Evolutionary conservation across 139 green algal species (phyloP).

Genomic region (Eudorina sp.): DNA sequence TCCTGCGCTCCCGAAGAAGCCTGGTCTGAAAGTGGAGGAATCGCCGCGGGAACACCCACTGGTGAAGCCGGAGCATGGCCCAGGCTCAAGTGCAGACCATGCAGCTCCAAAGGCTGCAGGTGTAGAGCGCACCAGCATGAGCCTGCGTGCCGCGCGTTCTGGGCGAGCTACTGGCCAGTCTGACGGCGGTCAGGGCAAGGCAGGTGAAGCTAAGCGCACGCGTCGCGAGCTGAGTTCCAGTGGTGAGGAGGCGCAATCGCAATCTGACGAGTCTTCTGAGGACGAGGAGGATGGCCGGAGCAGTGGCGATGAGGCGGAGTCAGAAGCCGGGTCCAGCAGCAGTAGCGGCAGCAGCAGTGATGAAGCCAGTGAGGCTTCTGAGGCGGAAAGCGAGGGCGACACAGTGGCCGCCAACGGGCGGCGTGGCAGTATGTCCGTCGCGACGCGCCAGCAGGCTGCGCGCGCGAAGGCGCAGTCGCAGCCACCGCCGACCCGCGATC

Average conservation of each 20-base stretch:
- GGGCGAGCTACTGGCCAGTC: background rate
- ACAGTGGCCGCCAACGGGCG: background rate
- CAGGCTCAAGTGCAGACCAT: background rate
- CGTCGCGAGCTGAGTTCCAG: background rate
- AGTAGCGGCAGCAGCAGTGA: background rate
- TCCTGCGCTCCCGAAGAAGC: conserved; percentile 30
- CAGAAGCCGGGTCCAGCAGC: background rate
- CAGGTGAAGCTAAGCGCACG: conserved; percentile 2
- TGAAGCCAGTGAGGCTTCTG: background rate
- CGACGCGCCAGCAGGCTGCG: background rate
- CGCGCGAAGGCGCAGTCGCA: background rate
- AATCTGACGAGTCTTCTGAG: background rate
- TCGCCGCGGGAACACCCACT: background rate
- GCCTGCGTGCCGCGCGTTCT: background rate
- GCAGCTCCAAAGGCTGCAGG: background rate
- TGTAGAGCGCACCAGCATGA: background rate
- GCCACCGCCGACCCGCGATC: background rate
- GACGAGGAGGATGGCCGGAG: background rate
- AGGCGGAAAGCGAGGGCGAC: background rate
- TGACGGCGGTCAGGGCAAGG: background rate
- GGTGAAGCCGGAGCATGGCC: background rate
- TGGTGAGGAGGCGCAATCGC: background rate
- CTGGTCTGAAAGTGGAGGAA: conserved; percentile 24
- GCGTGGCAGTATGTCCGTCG: background rate
- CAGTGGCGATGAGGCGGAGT: conserved; percentile 22